Evolutionary conservation across 208 protist genomes (phyloP).

Genomic region (Acanthamoeba lenticulata): DNA sequence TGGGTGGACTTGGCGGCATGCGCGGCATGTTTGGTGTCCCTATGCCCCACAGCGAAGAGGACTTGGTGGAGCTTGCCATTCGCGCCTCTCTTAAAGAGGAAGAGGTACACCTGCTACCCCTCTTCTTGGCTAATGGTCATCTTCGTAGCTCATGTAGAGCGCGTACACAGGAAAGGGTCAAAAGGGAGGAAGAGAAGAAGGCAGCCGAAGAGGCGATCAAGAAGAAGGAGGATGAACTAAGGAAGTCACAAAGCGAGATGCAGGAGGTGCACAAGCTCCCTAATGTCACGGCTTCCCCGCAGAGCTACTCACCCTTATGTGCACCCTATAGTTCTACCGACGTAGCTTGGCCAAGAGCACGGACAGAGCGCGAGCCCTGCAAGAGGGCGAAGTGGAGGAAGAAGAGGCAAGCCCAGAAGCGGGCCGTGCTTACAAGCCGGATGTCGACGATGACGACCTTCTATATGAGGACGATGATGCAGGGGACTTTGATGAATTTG

Average conservation of each 20-base stretch:
- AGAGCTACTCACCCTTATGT: not conserved
- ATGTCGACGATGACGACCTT: not conserved
- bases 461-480: not conserved
- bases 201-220: not conserved
- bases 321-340: not conserved
- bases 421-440: not conserved
- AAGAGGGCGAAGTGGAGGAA: not conserved
- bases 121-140: too few relatives aligned
- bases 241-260: not conserved
- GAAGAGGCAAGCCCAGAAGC: not conserved
- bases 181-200: not conserved
- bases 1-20: not conserved
- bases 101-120: not conserved
- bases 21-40: not conserved
- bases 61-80: not conserved
- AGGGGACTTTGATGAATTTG: not conserved
- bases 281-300: not conserved
- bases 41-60: not conserved
- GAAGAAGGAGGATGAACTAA: not conserved
- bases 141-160: not conserved
- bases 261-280: not conserved
- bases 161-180: not conserved
- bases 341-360: not conserved
- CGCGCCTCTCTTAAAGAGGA: not conserved
- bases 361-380: not conserved